Evolutionary conservation across 371 early-diverging fungal genomes (phyloP), one percentile per base, ranked within the genome.

Genomic region (Amoeboaphelidium protococcarum): DNA sequence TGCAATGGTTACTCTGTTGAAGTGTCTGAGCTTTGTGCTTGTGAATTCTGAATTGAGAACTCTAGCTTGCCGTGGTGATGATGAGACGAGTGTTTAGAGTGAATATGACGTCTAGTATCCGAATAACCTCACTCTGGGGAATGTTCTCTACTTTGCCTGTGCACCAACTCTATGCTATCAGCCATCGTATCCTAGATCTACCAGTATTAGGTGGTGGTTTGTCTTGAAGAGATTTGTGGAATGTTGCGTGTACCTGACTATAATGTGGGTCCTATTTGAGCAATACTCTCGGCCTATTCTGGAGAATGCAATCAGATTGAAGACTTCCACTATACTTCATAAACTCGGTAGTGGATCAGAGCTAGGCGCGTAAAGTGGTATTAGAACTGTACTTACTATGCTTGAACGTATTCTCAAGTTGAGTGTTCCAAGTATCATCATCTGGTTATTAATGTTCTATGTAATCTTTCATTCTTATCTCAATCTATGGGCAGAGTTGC

Each of bases 121-220:
- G 1, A 54, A 61, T 52, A 87, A 87, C 50, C 64, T 87, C 31
- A 69, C 67, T 21, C 46, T 71, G 13, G 50, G 46, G 40, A 76
- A 88, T 56, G 56, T 82, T 25, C 52, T 66, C 1, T 82, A 86
- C 54, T 87, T 82, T 57, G 67, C 71, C 62, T 63, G 74, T 50
- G 79, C 78, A 0, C 89, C 88, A 0, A 88, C 89, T 0, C 61
- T 87, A 49, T 79, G 82, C 56, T 88, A 86, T 58, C 89, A 88
- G 54, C 78, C 80, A 19, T 66, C 72, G 0, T 88, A 85, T 54
- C 89, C 89, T 52, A 69, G 78, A 21, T 68, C 75, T 0, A 53
- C 62, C 0, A 54, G 57, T 27, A 74, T 85, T 51, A 69, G 83
- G 31, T 62, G 61, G 49, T 66, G 67, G 6, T 85, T 82, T 50